Evolutionary conservation across 225 moss, liverwort and hornwort genomes (phyloP), one percentile per base, ranked within the genome.

Genomic region (Sphagnum tenellum): DNA sequence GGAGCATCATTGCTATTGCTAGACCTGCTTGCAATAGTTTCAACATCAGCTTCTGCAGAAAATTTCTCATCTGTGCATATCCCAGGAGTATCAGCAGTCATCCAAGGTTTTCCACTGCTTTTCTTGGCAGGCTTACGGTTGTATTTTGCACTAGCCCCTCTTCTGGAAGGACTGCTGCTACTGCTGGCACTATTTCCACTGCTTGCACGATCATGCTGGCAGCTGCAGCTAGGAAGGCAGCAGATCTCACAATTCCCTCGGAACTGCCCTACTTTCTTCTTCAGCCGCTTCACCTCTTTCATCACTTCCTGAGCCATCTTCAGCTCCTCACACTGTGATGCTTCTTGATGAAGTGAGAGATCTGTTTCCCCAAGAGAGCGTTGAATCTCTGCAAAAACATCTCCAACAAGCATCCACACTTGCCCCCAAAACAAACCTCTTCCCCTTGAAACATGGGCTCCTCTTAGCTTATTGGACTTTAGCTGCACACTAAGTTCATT

Each of bases 261-360:
- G 64, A 85, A 76, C 47, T 82, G 88, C 3, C 88, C 89, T 62
- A 89, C 82, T 71, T 93, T 98, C 47, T 98, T 98, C 79, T 90
- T 98, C 70, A 98, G 70, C 53, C 98, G 78, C 71, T 93, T 98
- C 59, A 98, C 98, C 71, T 98, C 98, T 65, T 93, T 98, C 86
- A 76, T 86, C 44, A 98, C 89, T 66, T 98, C 98, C 67, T 88
- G 89, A 53, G 90, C 75, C 87, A 98, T 90, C 57, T 88, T 90
- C 73, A 98, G 71, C 61, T 98, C 98, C 64, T 86, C 81, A 45
- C 80, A 80, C n/a, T 74, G 74, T 65, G 88, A 81, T 4, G 74
- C 81, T 57, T 86, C 85, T 45, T 83, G 75, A 63, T 70, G 85
- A 49, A 65, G 55, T 44, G 62, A 47, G 10, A 72, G 68, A 67